These are phyloP conservation scores for Calonectria pseudoreteaudii DNA, from an alignment of 2,329 filamentous ascomycete genomes.

Conservation along the genomic window DNA sequence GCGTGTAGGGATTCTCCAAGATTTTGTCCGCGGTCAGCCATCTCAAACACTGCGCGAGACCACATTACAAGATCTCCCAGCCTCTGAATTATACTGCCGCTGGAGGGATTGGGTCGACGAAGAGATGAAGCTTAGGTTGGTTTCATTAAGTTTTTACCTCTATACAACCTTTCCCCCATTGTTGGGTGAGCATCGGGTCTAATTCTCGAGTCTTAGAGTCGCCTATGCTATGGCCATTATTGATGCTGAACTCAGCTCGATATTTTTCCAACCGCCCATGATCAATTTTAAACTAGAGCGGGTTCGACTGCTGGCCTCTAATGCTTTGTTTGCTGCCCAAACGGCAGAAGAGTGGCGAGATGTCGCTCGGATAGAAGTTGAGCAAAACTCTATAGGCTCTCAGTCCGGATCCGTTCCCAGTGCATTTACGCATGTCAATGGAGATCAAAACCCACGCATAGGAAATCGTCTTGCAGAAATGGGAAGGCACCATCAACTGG, in stretches of 20 bases:
- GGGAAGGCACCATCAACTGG: not conserved
- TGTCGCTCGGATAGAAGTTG: not conserved
- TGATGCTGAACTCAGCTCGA: not conserved
- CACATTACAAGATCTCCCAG: not conserved
- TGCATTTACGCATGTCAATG: not conserved
- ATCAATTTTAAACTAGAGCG: not conserved
- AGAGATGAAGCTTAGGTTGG: not conserved
- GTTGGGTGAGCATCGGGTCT: not conserved
- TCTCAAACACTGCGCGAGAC: not conserved
- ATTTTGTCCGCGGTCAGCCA: not conserved
- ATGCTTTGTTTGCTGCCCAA: not conserved
- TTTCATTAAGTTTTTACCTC: not conserved
- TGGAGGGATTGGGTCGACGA: not conserved
- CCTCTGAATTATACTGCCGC: not conserved
- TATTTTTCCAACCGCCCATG: not conserved
- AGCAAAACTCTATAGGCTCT: not conserved
- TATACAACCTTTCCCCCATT: not conserved
- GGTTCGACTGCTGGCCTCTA: not conserved
- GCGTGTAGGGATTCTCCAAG: not conserved
- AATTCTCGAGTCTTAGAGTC: not conserved
- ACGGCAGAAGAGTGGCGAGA: not conserved
- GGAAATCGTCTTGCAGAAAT: not conserved
- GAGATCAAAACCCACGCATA: not conserved
- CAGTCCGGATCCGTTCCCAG: not conserved
- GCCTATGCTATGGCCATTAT: not conserved